Evolutionary conservation across 495 filamentous ascomycete species (phyloP), one percentile per base, ranked within the genome.

Genomic region (Bacidia rubella): DNA sequence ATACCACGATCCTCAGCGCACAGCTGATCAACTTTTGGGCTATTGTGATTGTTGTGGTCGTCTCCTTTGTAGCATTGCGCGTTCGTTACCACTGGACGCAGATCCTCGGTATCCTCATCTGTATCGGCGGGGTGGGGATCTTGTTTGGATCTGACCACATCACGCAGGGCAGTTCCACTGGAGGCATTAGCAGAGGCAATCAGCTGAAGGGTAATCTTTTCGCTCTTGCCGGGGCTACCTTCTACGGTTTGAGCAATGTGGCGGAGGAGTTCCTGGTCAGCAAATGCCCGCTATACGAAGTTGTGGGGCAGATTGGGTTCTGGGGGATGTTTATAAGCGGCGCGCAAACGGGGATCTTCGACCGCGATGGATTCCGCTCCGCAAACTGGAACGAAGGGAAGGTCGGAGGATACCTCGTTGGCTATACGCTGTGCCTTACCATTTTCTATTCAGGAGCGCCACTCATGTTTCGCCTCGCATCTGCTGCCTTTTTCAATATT

Each of bases 21-120:
- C 90, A 96, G 69, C 75, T 98, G 27, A 89, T 98, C 68, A 95
- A 95, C 74, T 97, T 98, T 76, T 98, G 92, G 90, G 83, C 90
- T 58, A 98, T 98, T 55, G 86, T 90, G 19, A 80, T 92, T 52
- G 92, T 98, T 24, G 88, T 97, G 23, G 63, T 83, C 54, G 67
- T 96, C 60, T 95, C 90, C 9, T 86, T 90, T 68, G 44, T 81
- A 42, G 73, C 95, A 62, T 77, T 98, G 22, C 72, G 71, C 32
- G 92, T 98, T 22, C 86, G 92, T 50, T 98, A 98, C 72, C 85
- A 87, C 65, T 67, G 74, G 59, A 74, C 83, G 22, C 93, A 97
- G 68, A 77, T 95, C 51, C 50, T 75, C 22, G 92, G 92, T 32
- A 96, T 98, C 63, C 58, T 95, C 29, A 73, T 95, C 69, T 95